Percentiles rank a stretch among this genome's conserved stretches.
Evolutionary conservation across 2,329 filamentous ascomycete genomes (phyloP).

Genomic region (Xenosphaeropsis pyriputrescens): DNA sequence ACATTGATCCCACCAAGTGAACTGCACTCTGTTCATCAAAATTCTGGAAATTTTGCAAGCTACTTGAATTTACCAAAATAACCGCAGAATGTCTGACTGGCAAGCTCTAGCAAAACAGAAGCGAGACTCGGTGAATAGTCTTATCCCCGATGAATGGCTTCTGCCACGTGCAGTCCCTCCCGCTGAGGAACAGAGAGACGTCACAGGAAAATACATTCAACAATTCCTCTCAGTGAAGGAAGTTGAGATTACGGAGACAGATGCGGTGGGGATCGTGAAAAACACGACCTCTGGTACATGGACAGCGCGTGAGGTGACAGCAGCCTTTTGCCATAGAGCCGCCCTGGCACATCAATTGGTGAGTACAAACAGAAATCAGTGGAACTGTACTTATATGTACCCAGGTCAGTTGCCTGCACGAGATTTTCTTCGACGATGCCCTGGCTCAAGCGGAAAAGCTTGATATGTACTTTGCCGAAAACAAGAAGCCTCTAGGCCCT

Average conservation of each 20-base stretch:
- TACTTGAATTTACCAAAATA: too few species aligned
- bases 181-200: constrained; percentile 34
- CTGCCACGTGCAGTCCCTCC: constrained; percentile 29
- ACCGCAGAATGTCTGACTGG: constrained; percentile 22
- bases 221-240: constrained; percentile 37
- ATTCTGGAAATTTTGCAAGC: too few species aligned
- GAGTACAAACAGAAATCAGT: constrained; percentile 38
- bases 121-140: constrained; percentile 32
- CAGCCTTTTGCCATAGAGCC: constrained; percentile 37
- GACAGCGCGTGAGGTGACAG: constrained; percentile 37
- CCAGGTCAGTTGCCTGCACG: constrained; percentile 42
- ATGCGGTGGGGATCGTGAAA: constrained; percentile 38
- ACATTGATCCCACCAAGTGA: too few species aligned
- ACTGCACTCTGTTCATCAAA: too few species aligned
- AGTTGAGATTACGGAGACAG: constrained; percentile 44
- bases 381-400: constrained; percentile 22
- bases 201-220: constrained; percentile 39
- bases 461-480: constrained; percentile 30
- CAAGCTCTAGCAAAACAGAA: constrained; percentile 33
- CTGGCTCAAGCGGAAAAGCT: constrained; percentile 32
- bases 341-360: constrained; percentile 39
- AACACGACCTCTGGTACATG: constrained; percentile 37
- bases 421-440: constrained; percentile 39
- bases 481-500: constrained; percentile 20
- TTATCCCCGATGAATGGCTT: constrained; percentile 42